Evolutionary conservation across 2,329 filamentous ascomycete species (phyloP).

Genomic region (Xylariaceae sp.): DNA sequence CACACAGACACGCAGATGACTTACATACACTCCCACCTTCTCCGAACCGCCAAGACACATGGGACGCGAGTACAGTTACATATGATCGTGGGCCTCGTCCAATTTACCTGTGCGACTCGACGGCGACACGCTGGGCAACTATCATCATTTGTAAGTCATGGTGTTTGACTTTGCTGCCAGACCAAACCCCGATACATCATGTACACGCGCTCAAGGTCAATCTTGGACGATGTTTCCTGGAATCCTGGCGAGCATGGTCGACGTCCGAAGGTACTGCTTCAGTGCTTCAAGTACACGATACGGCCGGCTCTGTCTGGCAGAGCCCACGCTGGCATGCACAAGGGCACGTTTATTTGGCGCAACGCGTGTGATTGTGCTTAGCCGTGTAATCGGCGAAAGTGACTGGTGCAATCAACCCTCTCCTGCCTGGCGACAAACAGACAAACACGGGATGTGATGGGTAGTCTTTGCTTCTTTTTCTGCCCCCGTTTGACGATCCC

Average conservation of each 20-base stretch:
- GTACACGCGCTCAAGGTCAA: not conserved
- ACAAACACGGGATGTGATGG: conserved; percentile 15
- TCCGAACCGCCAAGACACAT: conserved; percentile 7
- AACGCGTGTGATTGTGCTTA: not conserved
- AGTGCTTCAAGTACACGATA: not conserved
- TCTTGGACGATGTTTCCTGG: too few species aligned
- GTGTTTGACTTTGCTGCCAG: not conserved
- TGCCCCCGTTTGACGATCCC: conserved; percentile 11
- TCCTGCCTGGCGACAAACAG: conserved; percentile 16
- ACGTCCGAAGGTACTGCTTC: not conserved
- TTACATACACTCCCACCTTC: not conserved
- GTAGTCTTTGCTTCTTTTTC: conserved; percentile 13
- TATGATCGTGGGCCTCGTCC: conserved; percentile 1
- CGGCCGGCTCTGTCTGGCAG: not conserved
- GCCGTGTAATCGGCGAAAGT: conserved; percentile 1
- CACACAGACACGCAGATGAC: too few species aligned
- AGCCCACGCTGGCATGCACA: conserved; percentile 1
- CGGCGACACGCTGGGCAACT: not conserved
- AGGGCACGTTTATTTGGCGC: not conserved
- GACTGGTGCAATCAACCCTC: conserved; percentile 1
- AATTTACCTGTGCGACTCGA: conserved; percentile 11
- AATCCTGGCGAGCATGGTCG: too few species aligned
- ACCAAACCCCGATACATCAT: conserved; percentile 1
- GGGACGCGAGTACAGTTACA: not conserved
- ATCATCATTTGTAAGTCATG: conserved; percentile 3